These are phyloP conservation scores for Drosera spatulata DNA, from an alignment of 179 eudicot species.

Conservation along the genomic window DNA sequence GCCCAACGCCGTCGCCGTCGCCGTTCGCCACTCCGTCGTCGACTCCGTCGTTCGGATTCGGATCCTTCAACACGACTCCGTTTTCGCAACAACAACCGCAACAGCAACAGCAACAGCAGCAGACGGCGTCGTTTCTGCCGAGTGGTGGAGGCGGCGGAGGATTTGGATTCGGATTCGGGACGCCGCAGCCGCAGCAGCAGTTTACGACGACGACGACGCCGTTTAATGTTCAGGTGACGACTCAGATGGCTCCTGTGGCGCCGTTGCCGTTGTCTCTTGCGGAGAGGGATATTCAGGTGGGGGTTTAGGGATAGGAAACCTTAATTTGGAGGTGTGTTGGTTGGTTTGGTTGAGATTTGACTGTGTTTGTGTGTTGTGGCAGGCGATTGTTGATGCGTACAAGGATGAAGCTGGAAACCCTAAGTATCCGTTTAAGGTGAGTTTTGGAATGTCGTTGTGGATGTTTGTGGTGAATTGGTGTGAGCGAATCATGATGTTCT, in stretches of 20 bases:
- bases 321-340: constrained; percentile 1
- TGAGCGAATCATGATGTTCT: neutral
- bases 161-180: constrained; percentile 18
- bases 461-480: neutral
- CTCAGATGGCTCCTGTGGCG: constrained; percentile 99
- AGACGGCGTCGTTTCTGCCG: constrained; percentile 29
- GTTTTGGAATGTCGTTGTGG: constrained; percentile 3
- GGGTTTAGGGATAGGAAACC: neutral
- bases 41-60: constrained; percentile 15
- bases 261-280: constrained; percentile 94
- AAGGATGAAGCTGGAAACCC: constrained; percentile 82
- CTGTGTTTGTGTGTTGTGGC: constrained; percentile 2
- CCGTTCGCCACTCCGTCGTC: constrained; percentile 13
- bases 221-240: constrained; percentile 52
- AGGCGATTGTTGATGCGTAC: constrained; percentile 90
- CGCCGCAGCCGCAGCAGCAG: constrained; percentile 10
- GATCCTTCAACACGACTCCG: constrained; percentile 29
- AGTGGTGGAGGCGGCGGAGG: constrained; percentile 18
- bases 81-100: constrained; percentile 22
- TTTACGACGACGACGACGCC: constrained; percentile 16
- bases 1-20: constrained; percentile 6
- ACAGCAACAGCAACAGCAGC: constrained; percentile 19
- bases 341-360: neutral
- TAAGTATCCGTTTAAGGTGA: constrained; percentile 78
- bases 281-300: constrained; percentile 87